Evolutionary conservation across 768 basidiomycete species (phyloP), one percentile per base, ranked within the genome.

Genomic region (Fistulinella prunicolor): DNA sequence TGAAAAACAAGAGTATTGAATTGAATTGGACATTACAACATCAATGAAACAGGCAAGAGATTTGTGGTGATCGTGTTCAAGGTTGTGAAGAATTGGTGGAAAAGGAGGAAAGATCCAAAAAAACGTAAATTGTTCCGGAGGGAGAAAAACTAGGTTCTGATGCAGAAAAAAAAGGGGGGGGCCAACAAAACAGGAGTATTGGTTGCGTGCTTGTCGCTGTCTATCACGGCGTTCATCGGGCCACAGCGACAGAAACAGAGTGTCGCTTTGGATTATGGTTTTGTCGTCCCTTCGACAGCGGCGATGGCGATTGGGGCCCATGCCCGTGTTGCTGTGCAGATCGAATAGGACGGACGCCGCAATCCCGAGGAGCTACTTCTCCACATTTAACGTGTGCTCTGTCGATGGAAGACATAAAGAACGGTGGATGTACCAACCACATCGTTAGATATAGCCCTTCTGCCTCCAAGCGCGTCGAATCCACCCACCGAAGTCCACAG

Each of bases 301-400:
- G 66, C 34, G 66, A 61, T 39, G 53, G 47, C 20, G 51, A 37
- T 42, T 49, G 61, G 9, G 50, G 41, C 21, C 49, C 46, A 20
- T 54, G 49, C 32, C 47, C 49, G 47, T 66, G 60, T 22, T 58
- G 61, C 47, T 60, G 59, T 46, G 43, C 52, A 35, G 61, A 51
- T 50, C 62, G 57, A 22, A 63, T 42, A 19, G 74, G 71, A 32
- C 77, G 80, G n/a, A 81, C 46, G 17, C 86, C 89, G 58, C 90
- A 92, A 65, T 92, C 85, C 44, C 76, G 73, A 9, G 90, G 89
- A 12, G 90, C 89, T 38, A 79, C 59, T 62, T 94, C 90, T 16
- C 89, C 90, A 58, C 91, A 94, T 62, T 90, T 91, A 53, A 89
- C 75, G 61, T 94, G 90, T n/a, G 86, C 79, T 57, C 89, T 89